Conservation (phyloP, 2,329 filamentous ascomycete species). For the Fusarium vanettenii region DNA sequence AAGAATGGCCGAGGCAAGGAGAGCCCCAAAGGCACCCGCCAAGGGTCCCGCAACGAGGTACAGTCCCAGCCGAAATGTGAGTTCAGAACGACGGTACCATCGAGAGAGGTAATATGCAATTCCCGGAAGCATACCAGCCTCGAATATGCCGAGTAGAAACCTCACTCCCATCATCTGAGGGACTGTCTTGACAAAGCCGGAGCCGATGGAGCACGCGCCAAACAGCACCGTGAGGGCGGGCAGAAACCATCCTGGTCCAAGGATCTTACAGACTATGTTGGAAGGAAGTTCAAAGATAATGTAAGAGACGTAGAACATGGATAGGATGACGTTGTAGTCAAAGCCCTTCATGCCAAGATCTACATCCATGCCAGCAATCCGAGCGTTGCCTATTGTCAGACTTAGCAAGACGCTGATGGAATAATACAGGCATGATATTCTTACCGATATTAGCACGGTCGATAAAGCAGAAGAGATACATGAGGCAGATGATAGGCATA, state of each 20-base stretch:
- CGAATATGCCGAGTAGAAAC: constrained; percentile 70
- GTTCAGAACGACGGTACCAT: constrained; percentile 71
- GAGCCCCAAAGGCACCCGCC: constrained; percentile 73
- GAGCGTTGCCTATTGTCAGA: constrained; percentile 53
- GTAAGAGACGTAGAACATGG: constrained; percentile 71
- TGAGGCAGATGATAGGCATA: constrained; percentile 18
- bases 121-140: constrained; percentile 73
- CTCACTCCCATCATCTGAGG: constrained; percentile 63
- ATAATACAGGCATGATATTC: background rate
- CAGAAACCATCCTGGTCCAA: constrained; percentile 75
- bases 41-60: constrained; percentile 74
- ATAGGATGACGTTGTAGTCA: constrained; percentile 70
- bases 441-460: constrained; percentile 78
- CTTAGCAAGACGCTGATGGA: background rate
- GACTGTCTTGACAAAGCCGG: constrained; percentile 66
- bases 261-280: constrained; percentile 71
- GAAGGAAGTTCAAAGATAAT: constrained; percentile 74
- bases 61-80: constrained; percentile 69
- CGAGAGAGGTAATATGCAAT: constrained; percentile 73
- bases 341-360: constrained; percentile 65
- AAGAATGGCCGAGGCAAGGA: constrained; percentile 70
- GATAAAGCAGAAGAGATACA: constrained; percentile 70
- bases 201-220: constrained; percentile 66
- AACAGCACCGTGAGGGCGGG: constrained; percentile 66
- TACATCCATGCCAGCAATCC: constrained; percentile 64